Evolutionary conservation across 139 green algal genomes (phyloP).

Genomic region (Volvox africanus): DNA sequence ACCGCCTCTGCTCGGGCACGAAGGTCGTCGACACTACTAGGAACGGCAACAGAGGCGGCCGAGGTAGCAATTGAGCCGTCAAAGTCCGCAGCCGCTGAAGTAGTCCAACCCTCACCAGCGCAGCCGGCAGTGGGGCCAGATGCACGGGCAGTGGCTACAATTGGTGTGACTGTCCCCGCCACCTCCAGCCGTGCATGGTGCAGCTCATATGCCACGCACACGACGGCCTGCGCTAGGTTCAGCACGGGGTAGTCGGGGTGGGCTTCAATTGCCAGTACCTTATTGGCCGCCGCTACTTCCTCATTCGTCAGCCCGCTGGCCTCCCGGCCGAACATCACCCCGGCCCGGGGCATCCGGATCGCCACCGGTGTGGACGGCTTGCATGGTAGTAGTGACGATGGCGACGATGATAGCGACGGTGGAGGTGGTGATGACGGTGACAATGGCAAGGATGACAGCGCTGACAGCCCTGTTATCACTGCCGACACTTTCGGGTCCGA

Average conservation of each 20-base stretch:
- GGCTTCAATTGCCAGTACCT: constrained; percentile 29
- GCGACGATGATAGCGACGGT: neutral
- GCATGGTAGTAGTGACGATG: no score
- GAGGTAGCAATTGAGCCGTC: neutral
- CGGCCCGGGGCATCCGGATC: neutral
- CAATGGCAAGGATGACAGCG: neutral
- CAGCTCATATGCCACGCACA: constrained; percentile 11
- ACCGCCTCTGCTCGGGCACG: neutral
- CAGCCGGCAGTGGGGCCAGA: neutral
- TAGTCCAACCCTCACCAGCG: neutral
- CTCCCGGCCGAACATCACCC: constrained; percentile 42
- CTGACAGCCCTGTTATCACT: neutral
- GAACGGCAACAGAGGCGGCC: neutral
- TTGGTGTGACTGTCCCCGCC: neutral
- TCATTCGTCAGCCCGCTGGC: constrained; percentile 47
- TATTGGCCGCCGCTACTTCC: constrained; percentile 32
- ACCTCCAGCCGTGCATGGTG: neutral
- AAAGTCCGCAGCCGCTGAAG: neutral
- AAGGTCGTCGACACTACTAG: neutral
- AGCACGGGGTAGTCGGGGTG: constrained; percentile 29
- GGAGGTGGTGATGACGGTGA: no score
- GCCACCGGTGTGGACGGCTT: no score
- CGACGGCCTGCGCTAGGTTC: constrained; percentile 40
- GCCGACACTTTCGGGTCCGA: no score
- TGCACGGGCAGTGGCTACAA: neutral